Evolutionary conservation across 2,329 filamentous ascomycete species (phyloP), one percentile per base, ranked within the genome.

Genomic region (Nemania abortiva): DNA sequence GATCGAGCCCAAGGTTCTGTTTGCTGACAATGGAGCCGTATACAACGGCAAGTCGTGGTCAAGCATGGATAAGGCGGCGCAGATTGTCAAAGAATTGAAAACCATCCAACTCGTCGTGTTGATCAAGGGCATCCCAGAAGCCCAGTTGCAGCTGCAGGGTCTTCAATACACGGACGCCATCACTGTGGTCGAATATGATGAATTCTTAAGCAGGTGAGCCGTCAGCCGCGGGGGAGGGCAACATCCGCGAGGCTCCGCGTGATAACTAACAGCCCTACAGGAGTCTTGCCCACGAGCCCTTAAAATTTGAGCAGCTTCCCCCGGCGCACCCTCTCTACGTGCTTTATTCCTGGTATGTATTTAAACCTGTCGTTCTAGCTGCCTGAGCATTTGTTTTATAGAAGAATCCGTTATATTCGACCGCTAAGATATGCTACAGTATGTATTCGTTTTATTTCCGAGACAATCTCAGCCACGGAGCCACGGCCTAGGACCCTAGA

Each of bases 301-400:
- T 91, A 53, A 80, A 78, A 24, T 98, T 98, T 78, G 88, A 89
- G 74, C 93, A 94, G 78, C 87, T 98, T 9, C 87, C 89, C 0
- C 91, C 96, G 1, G 92, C 95, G 22, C 94, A 97, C 73, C 95
- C 95, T 0, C 89, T 98, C 3, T 98, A 98, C 77, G 94, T 99
- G 54, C 87, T 98, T 39, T 99, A 97, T 81, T 97, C 92, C 1
- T 95, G 92, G 54, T 27, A 27, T 27, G 24, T 27, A 27, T 27
- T 27, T 27, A 27, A 27, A 27, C 24, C 5, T 27, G 24, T 5
- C 24, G 24, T 27, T 27, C 24, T 27, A 27, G 24, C 24, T 27
- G 24, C 24, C 24, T 5, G 24, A 5, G 24, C 24, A 2, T 27
- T 27, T 27, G 24, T 27, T 27, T 27, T 5, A n/a, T 5, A 27